A percentile compares a stretch with the other conserved stretches of the same genome.
Conservation (phyloP, 148 eudicot species). For the Pharnaceum exiguum region DNA sequence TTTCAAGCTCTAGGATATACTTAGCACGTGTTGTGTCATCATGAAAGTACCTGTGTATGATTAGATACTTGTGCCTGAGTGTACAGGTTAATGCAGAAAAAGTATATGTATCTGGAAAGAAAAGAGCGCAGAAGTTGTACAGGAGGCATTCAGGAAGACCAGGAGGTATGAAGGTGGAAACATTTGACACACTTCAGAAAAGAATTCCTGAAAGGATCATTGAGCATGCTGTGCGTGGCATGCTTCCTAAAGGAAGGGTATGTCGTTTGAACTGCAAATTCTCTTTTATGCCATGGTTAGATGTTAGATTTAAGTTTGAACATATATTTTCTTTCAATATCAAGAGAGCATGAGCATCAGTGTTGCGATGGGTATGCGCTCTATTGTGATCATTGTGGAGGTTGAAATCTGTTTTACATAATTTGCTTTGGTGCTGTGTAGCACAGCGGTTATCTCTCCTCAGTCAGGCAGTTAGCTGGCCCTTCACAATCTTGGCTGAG, state of each 20-base stretch:
- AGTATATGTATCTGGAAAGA: conserved; percentile 90
- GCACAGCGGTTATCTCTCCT: no score
- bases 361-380: no score
- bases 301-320: neutral
- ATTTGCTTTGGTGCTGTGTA: no score
- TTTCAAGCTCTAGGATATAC: no score
- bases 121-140: conserved; percentile 82
- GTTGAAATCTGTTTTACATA: no score
- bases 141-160: conserved; percentile 98
- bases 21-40: neutral
- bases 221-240: conserved; percentile 98
- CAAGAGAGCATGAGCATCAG: no score
- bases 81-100: conserved; percentile 87
- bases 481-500: no score
- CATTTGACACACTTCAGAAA: conserved; percentile 91
- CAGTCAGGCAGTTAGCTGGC: no score
- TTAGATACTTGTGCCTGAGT: conserved; percentile 9
- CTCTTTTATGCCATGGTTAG: neutral
- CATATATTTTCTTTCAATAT: no score
- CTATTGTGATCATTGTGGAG: no score
- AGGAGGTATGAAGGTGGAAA: conserved; percentile 97
- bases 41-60: conserved; percentile 2
- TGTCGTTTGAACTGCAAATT: conserved; percentile 20
- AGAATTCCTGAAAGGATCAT: conserved; percentile 96
- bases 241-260: conserved; percentile 97